These are phyloP conservation scores for Boletales sp. DNA, from an alignment of 768 basidiomycete genomes.

Conservation along the genomic window DNA sequence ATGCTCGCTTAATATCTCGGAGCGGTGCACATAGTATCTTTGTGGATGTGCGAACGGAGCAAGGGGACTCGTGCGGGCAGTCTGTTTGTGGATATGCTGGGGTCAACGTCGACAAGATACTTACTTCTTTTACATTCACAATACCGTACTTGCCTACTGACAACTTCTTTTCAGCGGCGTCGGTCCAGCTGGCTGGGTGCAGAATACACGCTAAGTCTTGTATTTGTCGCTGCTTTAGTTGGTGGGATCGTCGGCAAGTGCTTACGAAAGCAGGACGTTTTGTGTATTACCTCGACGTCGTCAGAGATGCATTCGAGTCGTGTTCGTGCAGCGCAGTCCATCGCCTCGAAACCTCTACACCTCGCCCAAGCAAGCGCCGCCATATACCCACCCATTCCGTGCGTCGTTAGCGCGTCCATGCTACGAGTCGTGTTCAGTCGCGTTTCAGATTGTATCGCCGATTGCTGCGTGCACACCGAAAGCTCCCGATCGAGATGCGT, in stretches of 20 bases:
- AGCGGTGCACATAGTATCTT: no score
- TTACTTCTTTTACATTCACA: no score
- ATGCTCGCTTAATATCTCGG: no score
- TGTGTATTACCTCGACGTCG: neutral
- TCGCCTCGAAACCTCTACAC: constrained; percentile 55
- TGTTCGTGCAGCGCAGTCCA: constrained; percentile 34
- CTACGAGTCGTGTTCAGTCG: neutral
- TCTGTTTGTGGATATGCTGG: no score
- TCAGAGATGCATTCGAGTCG: constrained; percentile 18
- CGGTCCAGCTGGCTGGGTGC: no score
- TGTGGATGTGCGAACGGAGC: no score
- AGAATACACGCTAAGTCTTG: no score
- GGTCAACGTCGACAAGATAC: no score
- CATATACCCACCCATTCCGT: constrained; percentile 84
- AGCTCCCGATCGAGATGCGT: constrained; percentile 74
- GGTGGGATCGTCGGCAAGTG: neutral
- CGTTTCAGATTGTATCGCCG: constrained; percentile 69
- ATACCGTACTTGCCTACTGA: no score
- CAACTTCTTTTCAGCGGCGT: no score
- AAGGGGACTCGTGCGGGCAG: no score
- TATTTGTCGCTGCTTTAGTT: no score
- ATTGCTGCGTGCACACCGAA: constrained; percentile 75
- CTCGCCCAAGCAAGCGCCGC: constrained; percentile 60
- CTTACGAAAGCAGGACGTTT: neutral
- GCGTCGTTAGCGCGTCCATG: constrained; percentile 23